Percentiles rank a stretch among this genome's conserved stretches.
phyloP scores from a whole-genome alignment of 805 yeast species.

The Metschnikowia lunata region DNA sequence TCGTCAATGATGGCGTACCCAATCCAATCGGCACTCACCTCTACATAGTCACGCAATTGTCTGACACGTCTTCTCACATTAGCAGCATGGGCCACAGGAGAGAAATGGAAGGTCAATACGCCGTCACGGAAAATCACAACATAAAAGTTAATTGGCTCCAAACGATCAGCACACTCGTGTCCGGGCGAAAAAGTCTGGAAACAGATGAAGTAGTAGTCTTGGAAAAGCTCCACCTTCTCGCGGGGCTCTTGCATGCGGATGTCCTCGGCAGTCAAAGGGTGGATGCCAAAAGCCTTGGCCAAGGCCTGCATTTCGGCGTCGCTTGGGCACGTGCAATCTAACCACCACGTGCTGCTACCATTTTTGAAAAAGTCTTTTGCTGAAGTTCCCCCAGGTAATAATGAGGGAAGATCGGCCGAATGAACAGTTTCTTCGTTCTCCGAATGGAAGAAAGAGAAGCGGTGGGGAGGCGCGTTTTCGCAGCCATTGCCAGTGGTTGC shows the following conservation, averaged over 20 bases:
- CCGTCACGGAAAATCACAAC: conserved; percentile 60
- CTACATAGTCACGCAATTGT: conserved; percentile 71
- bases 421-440: conserved; percentile 84
- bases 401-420: conserved; percentile 78
- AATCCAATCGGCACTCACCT: conserved; percentile 75
- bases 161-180: conserved; percentile 70
- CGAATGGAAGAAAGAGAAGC: conserved; percentile 80
- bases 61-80: conserved; percentile 79
- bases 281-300: conserved; percentile 93
- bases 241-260: conserved; percentile 94
- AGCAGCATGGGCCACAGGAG: conserved; percentile 57
- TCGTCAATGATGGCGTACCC: conserved; percentile 81
- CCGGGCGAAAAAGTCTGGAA: conserved; percentile 95
- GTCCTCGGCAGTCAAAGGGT: conserved; percentile 97
- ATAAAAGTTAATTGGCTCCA: conserved; percentile 70
- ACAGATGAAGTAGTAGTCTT: conserved; percentile 87
- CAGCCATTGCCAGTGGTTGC: conserved; percentile 17
- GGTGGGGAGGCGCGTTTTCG: conserved; percentile 49
- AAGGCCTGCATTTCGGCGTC: conserved; percentile 90
- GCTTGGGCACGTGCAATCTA: conserved; percentile 90
- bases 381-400: conserved; percentile 58
- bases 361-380: conserved; percentile 64
- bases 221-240: conserved; percentile 92
- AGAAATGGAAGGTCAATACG: conserved; percentile 54
- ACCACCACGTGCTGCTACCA: conserved; percentile 88